These are phyloP conservation scores for Austroboletus festivus DNA, from an alignment of 768 basidiomycete genomes.

Conservation along the genomic window DNA sequence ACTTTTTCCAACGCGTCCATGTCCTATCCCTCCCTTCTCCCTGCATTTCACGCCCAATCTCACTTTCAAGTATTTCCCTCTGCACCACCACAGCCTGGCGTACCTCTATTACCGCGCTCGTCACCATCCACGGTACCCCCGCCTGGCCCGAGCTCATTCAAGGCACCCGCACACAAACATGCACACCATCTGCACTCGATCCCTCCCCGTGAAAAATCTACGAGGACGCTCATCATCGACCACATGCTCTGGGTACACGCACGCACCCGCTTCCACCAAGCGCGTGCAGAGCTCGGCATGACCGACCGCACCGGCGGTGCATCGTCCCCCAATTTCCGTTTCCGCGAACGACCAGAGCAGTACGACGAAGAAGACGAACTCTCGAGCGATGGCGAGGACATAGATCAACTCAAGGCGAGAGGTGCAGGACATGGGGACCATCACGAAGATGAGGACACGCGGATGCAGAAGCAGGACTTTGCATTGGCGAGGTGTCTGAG, in stretches of 20 bases:
- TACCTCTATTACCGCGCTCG: slow-evolving; percentile 7
- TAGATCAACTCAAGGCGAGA: slow-evolving; percentile 44
- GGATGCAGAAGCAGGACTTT: slow-evolving; percentile 57
- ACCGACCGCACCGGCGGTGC: slow-evolving; percentile 75
- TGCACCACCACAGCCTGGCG: slow-evolving; percentile 7
- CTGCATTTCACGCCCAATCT: slow-evolving; percentile 16
- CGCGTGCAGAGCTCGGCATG: slow-evolving; percentile 83
- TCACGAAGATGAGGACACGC: slow-evolving; percentile 57
- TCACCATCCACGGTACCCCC: slow-evolving; percentile 12
- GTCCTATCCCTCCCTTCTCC: slow-evolving; percentile 31
- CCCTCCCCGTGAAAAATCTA: slow-evolving; percentile 86
- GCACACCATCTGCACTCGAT: slow-evolving; percentile 86
- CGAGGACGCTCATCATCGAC: slow-evolving; percentile 82
- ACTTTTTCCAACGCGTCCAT: slow-evolving; percentile 10
- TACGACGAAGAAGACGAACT: slow-evolving; percentile 73
- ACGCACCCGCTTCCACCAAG: slow-evolving; percentile 77
- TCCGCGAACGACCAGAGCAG: slow-evolving; percentile 68
- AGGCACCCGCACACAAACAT: slow-evolving; percentile 80
- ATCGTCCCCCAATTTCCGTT: slow-evolving; percentile 54
- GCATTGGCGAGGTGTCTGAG: slow-evolving; percentile 60
- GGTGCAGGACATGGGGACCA: slow-evolving; percentile 49
- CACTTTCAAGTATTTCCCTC: slow-evolving; percentile 19
- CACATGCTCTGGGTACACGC: slow-evolving; percentile 85
- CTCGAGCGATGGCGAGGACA: slow-evolving; percentile 60
- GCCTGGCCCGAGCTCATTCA: slow-evolving; percentile 38